Evolutionary conservation across 768 basidiomycete genomes (phyloP), one percentile per base, ranked within the genome.

Genomic region (Lentinula detonsa): DNA sequence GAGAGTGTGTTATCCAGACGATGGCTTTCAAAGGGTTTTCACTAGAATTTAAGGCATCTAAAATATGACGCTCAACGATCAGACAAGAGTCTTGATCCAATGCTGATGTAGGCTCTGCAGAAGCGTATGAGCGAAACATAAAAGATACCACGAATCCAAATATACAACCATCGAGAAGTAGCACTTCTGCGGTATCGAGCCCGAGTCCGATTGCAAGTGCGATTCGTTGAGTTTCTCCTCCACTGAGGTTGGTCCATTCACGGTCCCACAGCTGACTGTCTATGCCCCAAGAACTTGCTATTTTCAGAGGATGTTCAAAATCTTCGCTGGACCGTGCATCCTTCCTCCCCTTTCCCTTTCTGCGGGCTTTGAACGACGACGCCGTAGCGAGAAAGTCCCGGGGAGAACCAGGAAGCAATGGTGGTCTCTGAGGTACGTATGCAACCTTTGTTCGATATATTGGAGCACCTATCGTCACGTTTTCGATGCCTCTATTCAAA

Each of bases 351-450:
- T 37, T 59, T 6, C n/a, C 28, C 10, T 33, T 49, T 6, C 37
- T 31, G 16, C 57, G 57, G 35, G 57, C 31, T 9, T 34, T 56
- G 67, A 91, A 88, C 6, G 76, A 73, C 33, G 75, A 74, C 62
- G 94, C 74, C 0, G 81, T 75, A 3, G 72, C 68, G 60, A 95
- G 73, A 65, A 95, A 91, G 61, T 88, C 85, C 23, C 80, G 77
- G 0, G 94, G 94, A 2, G 89, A 88, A 4, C 88, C 89, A 1
- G 92, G 84, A 21, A 96, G 82, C n/a, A 95, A 77, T 1, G 93
- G 90, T 0, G 94, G 88, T 43, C 94, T 79, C 72, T 96, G 94
- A 1, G 94, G 93, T 28, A 95, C 86, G 70, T 96, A 96, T 61
- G 87, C 81, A 2, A 96, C 85, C 59, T 80, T 81, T 0, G 88